Evolutionary conservation across 169 alveolate genomes (phyloP).

Genomic region (Neospora caninum): DNA sequence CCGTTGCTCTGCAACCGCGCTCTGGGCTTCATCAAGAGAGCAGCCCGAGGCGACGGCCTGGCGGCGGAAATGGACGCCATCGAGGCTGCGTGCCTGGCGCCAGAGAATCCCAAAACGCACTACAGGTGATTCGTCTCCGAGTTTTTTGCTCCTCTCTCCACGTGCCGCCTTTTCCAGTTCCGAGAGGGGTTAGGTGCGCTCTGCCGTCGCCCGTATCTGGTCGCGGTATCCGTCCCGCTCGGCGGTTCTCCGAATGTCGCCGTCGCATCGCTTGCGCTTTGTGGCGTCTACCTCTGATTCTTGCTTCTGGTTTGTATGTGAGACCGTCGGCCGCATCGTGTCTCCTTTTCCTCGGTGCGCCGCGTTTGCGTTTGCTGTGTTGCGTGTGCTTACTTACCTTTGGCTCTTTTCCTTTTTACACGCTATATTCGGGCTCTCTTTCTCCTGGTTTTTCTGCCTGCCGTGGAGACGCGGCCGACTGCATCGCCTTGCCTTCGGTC

Average conservation of each 20-base stretch:
- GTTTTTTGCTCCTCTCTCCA: no score
- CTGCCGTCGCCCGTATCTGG: no score
- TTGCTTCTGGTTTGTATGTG: no score
- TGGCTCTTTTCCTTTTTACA: neutral
- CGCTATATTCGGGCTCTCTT: neutral
- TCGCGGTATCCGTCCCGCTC: no score
- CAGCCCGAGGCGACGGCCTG: conserved; percentile 31
- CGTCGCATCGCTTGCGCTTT: no score
- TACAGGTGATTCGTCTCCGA: neutral
- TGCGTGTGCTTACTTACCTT: neutral
- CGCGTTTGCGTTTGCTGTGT: neutral
- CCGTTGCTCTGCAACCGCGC: conserved; percentile 44
- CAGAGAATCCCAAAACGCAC: conserved; percentile 1
- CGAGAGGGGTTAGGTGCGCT: no score
- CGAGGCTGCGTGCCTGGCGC: conserved; percentile 29
- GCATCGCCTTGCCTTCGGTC: neutral
- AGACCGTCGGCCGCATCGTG: no score
- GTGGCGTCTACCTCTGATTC: no score
- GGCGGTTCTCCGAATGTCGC: no score
- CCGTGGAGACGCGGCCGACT: neutral
- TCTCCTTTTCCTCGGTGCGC: neutral
- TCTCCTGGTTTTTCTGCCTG: neutral
- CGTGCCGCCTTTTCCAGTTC: no score
- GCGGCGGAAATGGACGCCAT: conserved; percentile 40
- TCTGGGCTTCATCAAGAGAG: neutral